Base-by-base conservation (phyloP, 176 grass and related monocot genomes). In the Oryza punctata region DNA sequence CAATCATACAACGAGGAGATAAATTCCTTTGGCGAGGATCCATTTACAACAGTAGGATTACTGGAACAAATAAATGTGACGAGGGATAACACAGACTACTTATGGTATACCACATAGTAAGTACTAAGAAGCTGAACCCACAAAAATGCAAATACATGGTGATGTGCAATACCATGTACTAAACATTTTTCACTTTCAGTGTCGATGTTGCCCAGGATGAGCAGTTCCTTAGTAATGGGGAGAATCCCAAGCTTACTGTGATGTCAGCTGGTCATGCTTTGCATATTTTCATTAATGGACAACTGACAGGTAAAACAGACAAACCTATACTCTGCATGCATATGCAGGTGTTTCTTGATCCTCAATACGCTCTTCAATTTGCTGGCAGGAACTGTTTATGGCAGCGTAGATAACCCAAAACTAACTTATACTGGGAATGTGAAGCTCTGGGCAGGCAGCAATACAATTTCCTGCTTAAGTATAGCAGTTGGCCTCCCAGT, bases 181-280 rank as follows among this genome's bases (percentile, higher is more conserved):
- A 45, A 86, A 63, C 32, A 15, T 86, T 78, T 86, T 78, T 70
- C 68, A 45, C 15, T 86, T 84, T 73, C 73, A 99, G 96, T 65
- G 81, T 99, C 12, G 78, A 90, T 83, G 73, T 99, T 80, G 85
- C 76, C 54, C 81, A 83, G 41, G 80, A 86, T 60, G 96, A 99
- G 79, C 89, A 89, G 69, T 99, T 96, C 81, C 85, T 96, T 41
- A 81, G 43, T 57, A 87, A 70, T 73, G 91, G 91, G 59, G 70
- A 91, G 60, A 65, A 89, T 79, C 89, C 81, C 2, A 74, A 21
- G 35, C 91, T 99, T 76, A 96, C 85, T 54, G 91, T 99, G 69
- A 96, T 99, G 96, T 99, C 96, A 10, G 91, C 96, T 76, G 96
- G 96, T 84, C 96, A 99, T 89, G 89, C 93, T 85, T 87, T 96